Base-by-base conservation (phyloP, 2,329 filamentous ascomycete genomes). In the Calycina herbarum region DNA sequence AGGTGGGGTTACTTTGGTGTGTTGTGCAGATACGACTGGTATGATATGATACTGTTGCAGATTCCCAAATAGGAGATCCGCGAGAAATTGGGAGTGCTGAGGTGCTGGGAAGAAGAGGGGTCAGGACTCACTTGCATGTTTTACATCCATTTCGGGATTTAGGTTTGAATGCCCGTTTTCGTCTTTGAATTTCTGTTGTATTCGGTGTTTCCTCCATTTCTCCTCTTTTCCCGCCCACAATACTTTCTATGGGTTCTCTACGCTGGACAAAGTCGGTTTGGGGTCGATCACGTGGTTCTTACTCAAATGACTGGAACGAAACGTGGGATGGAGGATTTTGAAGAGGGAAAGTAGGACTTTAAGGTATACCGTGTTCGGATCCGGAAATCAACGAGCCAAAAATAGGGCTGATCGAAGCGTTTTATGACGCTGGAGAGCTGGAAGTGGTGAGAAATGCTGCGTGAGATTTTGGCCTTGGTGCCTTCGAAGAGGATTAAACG, bases 61-160 rank as follows among this genome's bases (percentile, higher is more conserved):
- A 11, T 51, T 24, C 8, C 45, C 10, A 51, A 51, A 27, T 3
- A 15, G 45, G 45, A 51, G 8, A 51, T 27, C 11, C 7, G 45
- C 45, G 42, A 45, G 48, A 64, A 48, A 59, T 63, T 59, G 65
- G 33, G 66, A 59, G 66, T 59, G 15, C 24, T 29, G n/a, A 59
- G 17, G 54, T 33, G 15, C 15, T 33, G 54, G 56, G 17, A 57
- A 31, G 8, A 27, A 24, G 20, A 20, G 20, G 45, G 20, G 20
- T 1, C 20, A 20, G 20, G n/a, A 59, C 58, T 59, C n/a, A 59
- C 58, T 40, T 59, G 35, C 58, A 59, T 27, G 58, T 59, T 40
- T 59, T 59, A 40, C 58, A 59, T 33, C 58, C 58, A 42, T 10
- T 59, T 29, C 35, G n/a, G 40, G 35, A 35, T 42, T 59, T 59